Evolutionary conservation across 805 yeast genomes (phyloP).

Genomic region (Candida chilensis): DNA sequence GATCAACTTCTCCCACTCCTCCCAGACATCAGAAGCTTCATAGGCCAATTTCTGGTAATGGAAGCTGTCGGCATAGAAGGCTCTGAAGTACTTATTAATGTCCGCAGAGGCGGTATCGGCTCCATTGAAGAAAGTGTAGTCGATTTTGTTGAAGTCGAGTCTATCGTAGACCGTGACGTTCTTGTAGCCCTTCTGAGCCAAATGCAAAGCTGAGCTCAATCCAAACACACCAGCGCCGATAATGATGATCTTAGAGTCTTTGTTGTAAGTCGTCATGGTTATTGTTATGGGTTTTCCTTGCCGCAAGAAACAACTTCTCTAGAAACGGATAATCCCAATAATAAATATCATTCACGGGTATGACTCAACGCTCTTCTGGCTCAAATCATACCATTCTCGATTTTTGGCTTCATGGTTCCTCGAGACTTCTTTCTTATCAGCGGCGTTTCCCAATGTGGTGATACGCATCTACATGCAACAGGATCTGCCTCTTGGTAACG

Average conservation of each 20-base stretch:
- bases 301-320: too few relatives aligned
- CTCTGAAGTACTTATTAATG: slow-evolving; percentile 26
- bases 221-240: slow-evolving; percentile 54
- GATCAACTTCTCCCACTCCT: slow-evolving; percentile 9
- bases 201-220: slow-evolving; percentile 35
- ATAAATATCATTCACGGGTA: too few relatives aligned
- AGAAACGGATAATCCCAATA: too few relatives aligned
- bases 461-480: too few relatives aligned
- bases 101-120: slow-evolving; percentile 30
- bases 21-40: slow-evolving; percentile 1
- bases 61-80: slow-evolving; percentile 23
- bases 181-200: slow-evolving; percentile 22
- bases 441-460: too few relatives aligned
- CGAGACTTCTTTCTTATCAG: too few relatives aligned
- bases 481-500: too few relatives aligned
- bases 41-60: slow-evolving; percentile 10
- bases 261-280: slow-evolving; percentile 9
- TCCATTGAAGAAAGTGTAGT: slow-evolving; percentile 21
- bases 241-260: slow-evolving; percentile 20
- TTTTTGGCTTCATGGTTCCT: too few relatives aligned
- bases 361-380: too few relatives aligned
- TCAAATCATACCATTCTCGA: too few relatives aligned
- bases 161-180: slow-evolving; percentile 27
- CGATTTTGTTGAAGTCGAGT: slow-evolving; percentile 14
- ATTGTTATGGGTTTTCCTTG: too few relatives aligned